phyloP scores from a whole-genome alignment of 1,139 yeast genomes.

The Meyerozyma guilliermondii region DNA sequence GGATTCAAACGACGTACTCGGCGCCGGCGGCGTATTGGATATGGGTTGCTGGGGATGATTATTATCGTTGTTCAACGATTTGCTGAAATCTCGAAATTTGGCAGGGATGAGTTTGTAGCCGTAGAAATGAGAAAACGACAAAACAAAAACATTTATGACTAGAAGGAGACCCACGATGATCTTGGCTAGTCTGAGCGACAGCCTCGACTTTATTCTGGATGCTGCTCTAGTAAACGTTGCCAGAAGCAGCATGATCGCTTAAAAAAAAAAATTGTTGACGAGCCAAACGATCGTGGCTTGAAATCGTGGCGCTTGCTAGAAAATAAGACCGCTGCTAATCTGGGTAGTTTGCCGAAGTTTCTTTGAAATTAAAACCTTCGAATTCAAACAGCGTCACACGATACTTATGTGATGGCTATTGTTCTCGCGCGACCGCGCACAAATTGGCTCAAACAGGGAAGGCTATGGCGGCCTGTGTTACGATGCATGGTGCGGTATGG shows the following conservation, averaged over 20 bases:
- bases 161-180: not conserved
- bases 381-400: no score
- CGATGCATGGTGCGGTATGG: no score
- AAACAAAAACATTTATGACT: not conserved
- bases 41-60: conserved; percentile 6
- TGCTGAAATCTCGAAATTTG: not conserved
- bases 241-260: not conserved
- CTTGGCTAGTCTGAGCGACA: not conserved
- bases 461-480: no score
- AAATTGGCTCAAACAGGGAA: no score
- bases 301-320: no score
- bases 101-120: conserved; percentile 1
- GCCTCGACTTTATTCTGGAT: not conserved
- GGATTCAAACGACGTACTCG: conserved; percentile 5
- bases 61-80: not conserved
- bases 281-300: not conserved
- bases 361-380: no score
- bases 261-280: not conserved
- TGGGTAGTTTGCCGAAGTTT: no score
- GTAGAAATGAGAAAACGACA: not conserved
- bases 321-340: no score
- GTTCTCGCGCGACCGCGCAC: no score
- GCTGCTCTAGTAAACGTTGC: not conserved
- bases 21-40: conserved; percentile 2
- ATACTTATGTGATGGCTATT: no score